Base-by-base conservation (phyloP, 345 rosid species). In the Lagerstroemia speciosa region DNA sequence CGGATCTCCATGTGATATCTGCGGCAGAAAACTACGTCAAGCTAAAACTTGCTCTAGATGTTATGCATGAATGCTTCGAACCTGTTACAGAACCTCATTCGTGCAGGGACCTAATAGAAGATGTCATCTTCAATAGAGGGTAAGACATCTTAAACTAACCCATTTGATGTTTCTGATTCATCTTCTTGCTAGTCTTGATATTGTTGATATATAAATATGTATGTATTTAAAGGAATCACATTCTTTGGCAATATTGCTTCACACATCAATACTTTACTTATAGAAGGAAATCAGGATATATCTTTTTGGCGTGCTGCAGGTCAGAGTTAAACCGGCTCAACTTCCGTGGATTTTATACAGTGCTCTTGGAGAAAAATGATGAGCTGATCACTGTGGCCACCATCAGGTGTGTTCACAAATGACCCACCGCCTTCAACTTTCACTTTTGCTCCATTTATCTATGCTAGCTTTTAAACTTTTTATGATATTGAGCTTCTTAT, bases 61-160 rank as follows among this genome's bases (percentile, higher is more conserved):
- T 91, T 71, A 83, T 93, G 93, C 98, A 91, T 45, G 96, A 93
- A 76, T 89, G 96, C 76, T 93, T 93, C 29, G 86, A 93, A 79
- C 82, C 83, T 17, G 76, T 91, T 26, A 73, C 80, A 76, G 94
- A 85, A 45, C 77, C 84, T 78, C 66, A 17, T 71, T 80, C 78
- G 19, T 66, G 75, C 43, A 77, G 96, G 69, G 97, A 93, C 83
- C 74, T 89, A 38, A 72, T 81, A 46, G 82, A 82, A 76, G 86
- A 87, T 81, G 85, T 93, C 76, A 82, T 93, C 67, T 91, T 87
- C 77, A 78, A 86, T 78, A 81, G 80, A 80, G 64, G 87, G 98
- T 91, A 63, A 77, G 87, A 67, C 69, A 75, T 71, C 70, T 64
- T 73, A 66, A 67, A 38, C 68, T 64, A 15, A 43, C 69, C 19